Base-by-base conservation (phyloP, 169 alveolate genomes). In the Plasmodium coatneyi region DNA sequence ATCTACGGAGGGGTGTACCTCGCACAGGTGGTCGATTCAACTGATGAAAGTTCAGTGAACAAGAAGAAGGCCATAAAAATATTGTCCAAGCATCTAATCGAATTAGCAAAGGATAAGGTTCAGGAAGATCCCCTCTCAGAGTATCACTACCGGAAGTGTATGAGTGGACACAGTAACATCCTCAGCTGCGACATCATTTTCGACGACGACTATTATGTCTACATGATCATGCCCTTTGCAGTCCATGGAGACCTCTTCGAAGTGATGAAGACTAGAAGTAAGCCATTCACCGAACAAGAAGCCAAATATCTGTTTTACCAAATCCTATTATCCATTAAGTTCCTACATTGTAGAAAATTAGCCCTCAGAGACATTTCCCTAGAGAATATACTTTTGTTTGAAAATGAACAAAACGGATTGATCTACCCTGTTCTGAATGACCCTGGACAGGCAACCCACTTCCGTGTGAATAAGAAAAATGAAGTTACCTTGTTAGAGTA, bases 361-460 rank as follows among this genome's bases (percentile, higher is more conserved):
- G 96, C 96, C n/a, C 80, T 86, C 34, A 41, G 93, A 49, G 97
- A 95, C 32, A 93, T 93, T 46, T 96, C 97, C 9, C 82, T 96
- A 41, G 97, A 96, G 56, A 96, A 96, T 79, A 92, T 96, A 22
- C 95, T 96, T 34, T 91, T 96, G 54, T 96, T 93, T 78, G 96
- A 92, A 52, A 91, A 95, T 86, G 95, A 93, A 46, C 92, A 83
- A 0, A 95, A 92, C 22, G 96, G 97, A 16, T 54, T 90, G 32
- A 90, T 95, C 39, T 79, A 92, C 28, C 97, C 97, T 5, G 95
- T 92, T 41, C 52, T 96, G 22, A 93, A 96, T 72, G 97, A 96
- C 71, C 97, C 97, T 56, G 97, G 97, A 0, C 97, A 96, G 82
- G 97, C 97, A 3, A 89, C 95, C 14, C 56, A 86, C 39, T 86